Evolutionary conservation across 495 filamentous ascomycete genomes (phyloP).

Genomic region (Trichoderma virens): DNA sequence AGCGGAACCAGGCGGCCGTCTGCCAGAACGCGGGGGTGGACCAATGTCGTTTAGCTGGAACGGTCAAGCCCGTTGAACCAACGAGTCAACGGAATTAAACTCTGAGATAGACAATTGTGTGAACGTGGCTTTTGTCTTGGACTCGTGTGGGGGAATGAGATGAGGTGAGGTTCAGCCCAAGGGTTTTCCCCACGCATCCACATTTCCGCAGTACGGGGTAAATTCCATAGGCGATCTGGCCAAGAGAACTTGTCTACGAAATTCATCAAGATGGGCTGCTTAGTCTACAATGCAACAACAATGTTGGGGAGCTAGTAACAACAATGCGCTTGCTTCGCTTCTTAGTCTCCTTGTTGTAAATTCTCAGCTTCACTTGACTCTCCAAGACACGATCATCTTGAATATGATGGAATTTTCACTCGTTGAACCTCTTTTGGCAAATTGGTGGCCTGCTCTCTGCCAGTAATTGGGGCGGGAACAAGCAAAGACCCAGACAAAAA

Average conservation of each 20-base stretch:
- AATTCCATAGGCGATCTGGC: neutral
- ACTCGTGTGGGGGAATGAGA: neutral
- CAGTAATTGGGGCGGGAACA: too few species aligned
- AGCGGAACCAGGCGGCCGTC: neutral
- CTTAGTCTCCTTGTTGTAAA: neutral
- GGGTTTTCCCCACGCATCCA: neutral
- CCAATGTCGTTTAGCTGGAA: neutral
- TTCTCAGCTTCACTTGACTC: neutral
- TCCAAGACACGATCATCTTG: too few species aligned
- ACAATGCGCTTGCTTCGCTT: neutral
- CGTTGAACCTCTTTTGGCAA: too few species aligned
- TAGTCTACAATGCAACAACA: neutral
- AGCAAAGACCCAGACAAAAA: too few species aligned
- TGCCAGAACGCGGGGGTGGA: neutral
- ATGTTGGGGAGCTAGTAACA: neutral
- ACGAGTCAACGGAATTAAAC: neutral
- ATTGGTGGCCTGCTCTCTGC: too few species aligned
- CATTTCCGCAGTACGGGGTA: neutral
- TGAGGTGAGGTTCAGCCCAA: neutral
- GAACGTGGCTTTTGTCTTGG: neutral
- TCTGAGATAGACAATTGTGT: neutral
- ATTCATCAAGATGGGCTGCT: neutral
- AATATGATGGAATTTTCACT: too few species aligned
- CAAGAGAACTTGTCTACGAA: neutral
- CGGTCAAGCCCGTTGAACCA: neutral